phyloP scores from a whole-genome alignment of 1,284 basidiomycete species.

The Bothia castanella region DNA sequence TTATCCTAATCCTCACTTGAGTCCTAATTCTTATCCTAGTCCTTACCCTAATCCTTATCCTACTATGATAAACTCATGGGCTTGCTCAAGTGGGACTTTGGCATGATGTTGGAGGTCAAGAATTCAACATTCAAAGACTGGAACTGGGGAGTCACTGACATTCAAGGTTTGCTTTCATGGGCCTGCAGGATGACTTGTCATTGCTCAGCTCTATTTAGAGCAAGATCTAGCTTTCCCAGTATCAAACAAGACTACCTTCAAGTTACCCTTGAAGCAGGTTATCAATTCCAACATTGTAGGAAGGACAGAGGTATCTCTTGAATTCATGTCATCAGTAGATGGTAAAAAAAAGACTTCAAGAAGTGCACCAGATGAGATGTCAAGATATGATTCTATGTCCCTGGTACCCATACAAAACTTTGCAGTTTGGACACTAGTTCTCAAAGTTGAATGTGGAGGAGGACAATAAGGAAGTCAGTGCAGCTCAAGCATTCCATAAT shows the following conservation, averaged over 20 bases:
- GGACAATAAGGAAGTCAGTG: constrained; percentile 73
- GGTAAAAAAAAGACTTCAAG: constrained; percentile 49
- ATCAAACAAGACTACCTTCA: constrained; percentile 88
- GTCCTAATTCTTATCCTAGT: too few relatives aligned
- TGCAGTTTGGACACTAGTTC: constrained; percentile 77
- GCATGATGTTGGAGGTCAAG: constrained; percentile 77
- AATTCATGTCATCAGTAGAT: constrained; percentile 64
- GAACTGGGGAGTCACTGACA: constrained; percentile 98
- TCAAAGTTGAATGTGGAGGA: constrained; percentile 66
- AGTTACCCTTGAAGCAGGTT: constrained; percentile 83
- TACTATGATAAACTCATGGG: constrained; percentile 77
- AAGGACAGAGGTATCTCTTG: constrained; percentile 95
- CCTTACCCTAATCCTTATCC: too few relatives aligned
- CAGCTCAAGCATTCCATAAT: constrained; percentile 96
- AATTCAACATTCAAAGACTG: constrained; percentile 93
- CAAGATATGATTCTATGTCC: constrained; percentile 96
- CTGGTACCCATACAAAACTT: constrained; percentile 71
- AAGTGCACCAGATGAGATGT: constrained; percentile 78
- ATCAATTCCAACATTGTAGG: constrained; percentile 98
- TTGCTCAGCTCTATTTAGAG: constrained; percentile 45
- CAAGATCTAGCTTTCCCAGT: constrained; percentile 89
- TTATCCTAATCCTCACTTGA: too few relatives aligned
- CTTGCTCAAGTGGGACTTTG: constrained; percentile 84
- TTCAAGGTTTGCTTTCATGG: constrained; percentile 65
- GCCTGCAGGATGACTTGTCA: background rate